These are phyloP conservation scores for Diospyros lotus DNA, from an alignment of 148 eudicot species.

Conservation along the genomic window DNA sequence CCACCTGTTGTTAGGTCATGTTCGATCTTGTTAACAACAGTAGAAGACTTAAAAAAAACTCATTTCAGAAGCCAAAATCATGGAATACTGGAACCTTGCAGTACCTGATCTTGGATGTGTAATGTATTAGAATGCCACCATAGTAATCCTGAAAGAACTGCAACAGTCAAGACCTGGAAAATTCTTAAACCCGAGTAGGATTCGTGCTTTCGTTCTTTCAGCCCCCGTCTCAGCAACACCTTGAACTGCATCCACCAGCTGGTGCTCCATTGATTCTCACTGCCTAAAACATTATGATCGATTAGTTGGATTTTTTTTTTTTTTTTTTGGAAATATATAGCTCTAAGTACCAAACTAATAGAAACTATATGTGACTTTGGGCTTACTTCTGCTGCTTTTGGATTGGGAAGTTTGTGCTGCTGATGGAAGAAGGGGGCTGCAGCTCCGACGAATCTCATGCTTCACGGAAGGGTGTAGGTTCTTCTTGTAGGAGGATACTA, in stretches of 20 bases:
- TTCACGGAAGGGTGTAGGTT: slow-evolving; percentile 48
- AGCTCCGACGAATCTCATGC: slow-evolving; percentile 32
- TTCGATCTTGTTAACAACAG: not conserved
- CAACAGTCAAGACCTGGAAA: slow-evolving; percentile 70
- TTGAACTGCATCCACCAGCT: slow-evolving; percentile 85
- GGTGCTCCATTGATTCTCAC: slow-evolving; percentile 58
- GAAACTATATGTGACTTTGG: too few relatives aligned
- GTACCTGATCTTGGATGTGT: slow-evolving; percentile 80
- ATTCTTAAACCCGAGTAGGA: slow-evolving; percentile 63
- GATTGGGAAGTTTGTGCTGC: slow-evolving; percentile 27
- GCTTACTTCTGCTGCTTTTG: slow-evolving; percentile 27
- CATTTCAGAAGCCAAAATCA: too few relatives aligned
- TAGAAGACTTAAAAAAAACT: too few relatives aligned
- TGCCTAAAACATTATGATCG: slow-evolving; percentile 19
- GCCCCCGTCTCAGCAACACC: slow-evolving; percentile 63
- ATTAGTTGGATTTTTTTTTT: too few relatives aligned
- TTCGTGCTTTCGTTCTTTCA: slow-evolving; percentile 74
- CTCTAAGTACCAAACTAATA: too few relatives aligned
- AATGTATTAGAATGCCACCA: slow-evolving; percentile 87
- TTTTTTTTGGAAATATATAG: too few relatives aligned
- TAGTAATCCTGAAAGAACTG: slow-evolving; percentile 66
- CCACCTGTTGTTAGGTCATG: slow-evolving; percentile 41
- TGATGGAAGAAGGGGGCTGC: slow-evolving; percentile 17
- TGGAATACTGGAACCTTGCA: too few relatives aligned
- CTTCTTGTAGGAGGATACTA: slow-evolving; percentile 55